Base-by-base conservation (phyloP, 768 basidiomycete species). In the Russula ochroleuca region DNA sequence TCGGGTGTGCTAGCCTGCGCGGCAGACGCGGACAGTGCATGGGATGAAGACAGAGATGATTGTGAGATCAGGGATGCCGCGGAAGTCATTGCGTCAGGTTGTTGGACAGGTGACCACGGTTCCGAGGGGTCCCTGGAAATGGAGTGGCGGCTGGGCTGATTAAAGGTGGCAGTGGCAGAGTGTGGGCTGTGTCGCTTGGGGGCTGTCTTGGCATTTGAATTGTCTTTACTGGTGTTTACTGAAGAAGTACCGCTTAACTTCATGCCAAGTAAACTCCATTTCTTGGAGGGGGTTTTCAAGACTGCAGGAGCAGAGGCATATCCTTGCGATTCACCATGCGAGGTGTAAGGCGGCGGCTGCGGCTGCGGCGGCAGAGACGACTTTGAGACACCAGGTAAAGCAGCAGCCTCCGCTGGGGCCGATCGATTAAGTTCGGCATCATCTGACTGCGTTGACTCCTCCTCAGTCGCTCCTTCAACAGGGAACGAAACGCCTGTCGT, bases 241-340 rank as follows among this genome's bases (percentile, higher is more conserved):
- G 85, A 85, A 54, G 87, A 85, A 31, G 85, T 87, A 62, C 81
- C 81, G 15, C 85, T 81, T 56, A 91, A 74, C 71, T 83, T 90
- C 73, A 90, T 81, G 68, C 89, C 91, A 5, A 94, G 77, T 25
- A 95, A 90, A 72, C 92, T 94, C 93, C 93, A 95, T 75, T 95
- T 95, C 82, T 94, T 94, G n/a, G 90, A 92, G 38, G 92, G 92
- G 3, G 90, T 89, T 77, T 90, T 90, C 57, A 80, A 77, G 48
- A 80, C 77, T 17, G 77, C 70, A 45, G 85, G 79, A 15, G 70
- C 68, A 60, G 80, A 75, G 62, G 83, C 80, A 61, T 71, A 73
- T 76, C 78, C 70, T 68, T 72, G 71, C 1, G 56, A 37, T 35
- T 69, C 62, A 37, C 60, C 33, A 17, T 63, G 67, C 23, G 70